These are phyloP conservation scores for Lepiota brunneoincarnata DNA, from an alignment of 768 basidiomycete genomes.

Conservation along the genomic window DNA sequence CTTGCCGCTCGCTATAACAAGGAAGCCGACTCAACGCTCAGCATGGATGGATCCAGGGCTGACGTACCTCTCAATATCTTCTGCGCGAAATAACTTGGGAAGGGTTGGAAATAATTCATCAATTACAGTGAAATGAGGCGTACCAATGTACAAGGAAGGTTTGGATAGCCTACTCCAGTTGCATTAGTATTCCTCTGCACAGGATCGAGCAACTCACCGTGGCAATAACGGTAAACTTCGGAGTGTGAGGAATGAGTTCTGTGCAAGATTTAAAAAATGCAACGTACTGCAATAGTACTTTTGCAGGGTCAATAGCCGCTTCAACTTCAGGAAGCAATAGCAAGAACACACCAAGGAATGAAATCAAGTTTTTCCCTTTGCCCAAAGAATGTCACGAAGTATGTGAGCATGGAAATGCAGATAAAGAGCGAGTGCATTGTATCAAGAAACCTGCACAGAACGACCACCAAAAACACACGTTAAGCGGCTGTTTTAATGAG, in stretches of 20 bases:
- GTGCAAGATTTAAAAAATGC: background rate
- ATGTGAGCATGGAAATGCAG: conserved; percentile 37
- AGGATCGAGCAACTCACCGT: conserved; percentile 24
- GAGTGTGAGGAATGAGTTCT: background rate
- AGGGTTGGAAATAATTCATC: background rate
- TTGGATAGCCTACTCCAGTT: conserved; percentile 32
- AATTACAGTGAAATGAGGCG: conserved; percentile 3
- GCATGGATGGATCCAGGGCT: conserved; percentile 5
- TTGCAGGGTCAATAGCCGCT: background rate
- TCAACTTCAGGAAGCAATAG: background rate
- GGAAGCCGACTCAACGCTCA: too few relatives aligned
- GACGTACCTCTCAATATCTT: conserved; percentile 15
- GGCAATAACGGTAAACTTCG: conserved; percentile 32
- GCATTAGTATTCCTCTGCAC: background rate
- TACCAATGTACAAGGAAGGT: conserved; percentile 54
- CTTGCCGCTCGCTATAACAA: conserved; percentile 30
- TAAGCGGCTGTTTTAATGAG: background rate
- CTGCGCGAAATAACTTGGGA: conserved; percentile 16
- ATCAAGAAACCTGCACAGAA: conserved; percentile 28
- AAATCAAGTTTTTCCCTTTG: conserved; percentile 31
- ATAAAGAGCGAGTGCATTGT: conserved; percentile 38
- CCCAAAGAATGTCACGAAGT: conserved; percentile 44
- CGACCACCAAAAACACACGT: background rate
- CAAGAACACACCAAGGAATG: conserved; percentile 38
- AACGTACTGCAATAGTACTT: conserved; percentile 39